These are phyloP conservation scores for Xylariales sp. DNA, from an alignment of 2,329 filamentous ascomycete genomes.

Conservation along the genomic window DNA sequence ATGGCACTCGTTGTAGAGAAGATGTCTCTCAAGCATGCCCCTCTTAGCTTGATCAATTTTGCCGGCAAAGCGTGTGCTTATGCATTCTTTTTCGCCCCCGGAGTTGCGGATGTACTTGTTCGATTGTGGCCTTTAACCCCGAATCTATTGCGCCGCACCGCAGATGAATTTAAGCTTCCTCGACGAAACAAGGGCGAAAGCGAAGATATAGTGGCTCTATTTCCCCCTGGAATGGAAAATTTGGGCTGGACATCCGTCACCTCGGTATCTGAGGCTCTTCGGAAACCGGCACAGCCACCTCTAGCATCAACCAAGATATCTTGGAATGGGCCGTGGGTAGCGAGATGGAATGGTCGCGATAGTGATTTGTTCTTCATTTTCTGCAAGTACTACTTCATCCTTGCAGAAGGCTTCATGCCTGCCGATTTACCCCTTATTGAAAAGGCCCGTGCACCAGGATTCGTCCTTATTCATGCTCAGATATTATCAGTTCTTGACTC, in stretches of 20 bases:
- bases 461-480: constrained; percentile 85
- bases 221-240: constrained; percentile 73
- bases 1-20: constrained; percentile 90
- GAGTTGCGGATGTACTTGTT: constrained; percentile 84
- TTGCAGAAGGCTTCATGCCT: constrained; percentile 79
- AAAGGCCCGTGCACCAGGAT: constrained; percentile 76
- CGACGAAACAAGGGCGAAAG: constrained; percentile 66
- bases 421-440: constrained; percentile 62
- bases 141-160: constrained; percentile 75
- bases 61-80: constrained; percentile 92
- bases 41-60: constrained; percentile 79
- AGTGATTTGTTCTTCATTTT: constrained; percentile 94
- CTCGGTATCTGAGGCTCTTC: constrained; percentile 66
- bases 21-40: constrained; percentile 79
- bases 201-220: constrained; percentile 74
- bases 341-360: constrained; percentile 86
- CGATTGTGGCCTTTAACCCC: constrained; percentile 81
- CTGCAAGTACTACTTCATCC: constrained; percentile 85
- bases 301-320: constrained; percentile 77
- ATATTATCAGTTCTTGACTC: constrained; percentile 82
- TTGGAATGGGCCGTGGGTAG: constrained; percentile 87
- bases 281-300: constrained; percentile 72
- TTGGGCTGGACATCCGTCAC: constrained; percentile 67
- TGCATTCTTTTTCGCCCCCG: constrained; percentile 92
- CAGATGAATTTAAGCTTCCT: constrained; percentile 75